These are phyloP conservation scores for Hirschioporus abietinus DNA, from an alignment of 768 basidiomycete genomes.

Conservation along the genomic window DNA sequence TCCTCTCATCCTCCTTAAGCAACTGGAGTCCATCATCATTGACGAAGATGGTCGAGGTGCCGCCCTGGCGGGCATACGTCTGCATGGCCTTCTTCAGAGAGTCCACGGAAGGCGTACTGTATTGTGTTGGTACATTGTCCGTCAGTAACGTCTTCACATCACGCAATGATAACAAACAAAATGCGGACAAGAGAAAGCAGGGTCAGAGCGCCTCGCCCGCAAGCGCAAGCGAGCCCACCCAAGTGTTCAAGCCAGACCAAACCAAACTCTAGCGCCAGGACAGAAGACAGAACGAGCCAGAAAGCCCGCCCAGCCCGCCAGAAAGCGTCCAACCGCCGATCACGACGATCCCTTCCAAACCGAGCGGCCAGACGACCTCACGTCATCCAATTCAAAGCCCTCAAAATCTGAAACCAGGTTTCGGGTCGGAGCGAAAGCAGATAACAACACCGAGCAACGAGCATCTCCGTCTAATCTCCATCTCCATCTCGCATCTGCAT, in stretches of 20 bases:
- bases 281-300: too few species aligned
- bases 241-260: too few species aligned
- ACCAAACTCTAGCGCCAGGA: too few species aligned
- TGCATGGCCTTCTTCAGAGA: conserved; percentile 84
- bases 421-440: too few species aligned
- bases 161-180: not conserved
- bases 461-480: not conserved
- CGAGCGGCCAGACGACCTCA: too few species aligned
- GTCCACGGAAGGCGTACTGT: conserved; percentile 65
- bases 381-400: too few species aligned
- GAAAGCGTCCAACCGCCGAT: too few species aligned
- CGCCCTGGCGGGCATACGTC: conserved; percentile 89
- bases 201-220: too few species aligned
- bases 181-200: not conserved
- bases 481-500: not conserved
- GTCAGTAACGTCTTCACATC: not conserved
- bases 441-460: not conserved
- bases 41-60: conserved; percentile 71
- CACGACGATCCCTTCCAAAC: too few species aligned
- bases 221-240: too few species aligned
- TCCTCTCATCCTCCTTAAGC: conserved; percentile 53
- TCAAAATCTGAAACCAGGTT: too few species aligned
- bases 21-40: conserved; percentile 83
- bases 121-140: conserved; percentile 18
- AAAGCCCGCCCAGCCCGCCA: too few species aligned